A percentile compares a stretch with the other conserved stretches of the same genome.
Evolutionary conservation across 495 filamentous ascomycete species (phyloP).

Genomic region (Aspergillus biplanus): DNA sequence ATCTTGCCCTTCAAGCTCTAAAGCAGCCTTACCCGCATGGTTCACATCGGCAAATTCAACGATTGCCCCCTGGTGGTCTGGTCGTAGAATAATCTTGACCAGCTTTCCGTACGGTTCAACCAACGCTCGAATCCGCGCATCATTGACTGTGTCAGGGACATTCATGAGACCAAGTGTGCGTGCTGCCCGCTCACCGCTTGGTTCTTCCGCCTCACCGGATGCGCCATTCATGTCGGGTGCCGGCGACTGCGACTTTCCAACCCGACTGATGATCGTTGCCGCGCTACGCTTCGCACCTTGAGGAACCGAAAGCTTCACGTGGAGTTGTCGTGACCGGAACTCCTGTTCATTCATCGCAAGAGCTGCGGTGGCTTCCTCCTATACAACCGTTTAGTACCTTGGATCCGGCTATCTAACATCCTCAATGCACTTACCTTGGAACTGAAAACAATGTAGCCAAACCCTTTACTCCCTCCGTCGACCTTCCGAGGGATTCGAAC

Average conservation of each 20-base stretch:
- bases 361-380: conserved; percentile 70
- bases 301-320: conserved; percentile 64
- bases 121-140: conserved; percentile 61
- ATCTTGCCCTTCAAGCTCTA: conserved; percentile 74
- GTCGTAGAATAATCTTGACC: conserved; percentile 61
- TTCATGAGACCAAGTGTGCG: conserved; percentile 63
- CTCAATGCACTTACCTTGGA: conserved; percentile 55
- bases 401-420: not conserved
- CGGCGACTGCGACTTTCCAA: conserved; percentile 39
- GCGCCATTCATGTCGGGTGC: conserved; percentile 43
- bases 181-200: conserved; percentile 46
- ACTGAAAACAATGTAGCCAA: conserved; percentile 75
- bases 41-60: conserved; percentile 76
- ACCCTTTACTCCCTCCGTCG: conserved; percentile 69
- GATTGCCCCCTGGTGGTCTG: conserved; percentile 83
- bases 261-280: conserved; percentile 45
- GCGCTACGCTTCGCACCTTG: conserved; percentile 51
- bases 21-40: conserved; percentile 71
- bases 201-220: conserved; percentile 28
- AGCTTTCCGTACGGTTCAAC: conserved; percentile 62
- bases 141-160: conserved; percentile 68
- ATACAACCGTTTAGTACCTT: conserved; percentile 20
- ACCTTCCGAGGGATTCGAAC: conserved; percentile 67
- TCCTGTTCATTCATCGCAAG: conserved; percentile 70
- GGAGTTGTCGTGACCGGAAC: conserved; percentile 68